Percentiles rank a stretch among this genome's conserved stretches.
Conservation (phyloP, 306 rosid species). For the Vicia faba region DNA sequence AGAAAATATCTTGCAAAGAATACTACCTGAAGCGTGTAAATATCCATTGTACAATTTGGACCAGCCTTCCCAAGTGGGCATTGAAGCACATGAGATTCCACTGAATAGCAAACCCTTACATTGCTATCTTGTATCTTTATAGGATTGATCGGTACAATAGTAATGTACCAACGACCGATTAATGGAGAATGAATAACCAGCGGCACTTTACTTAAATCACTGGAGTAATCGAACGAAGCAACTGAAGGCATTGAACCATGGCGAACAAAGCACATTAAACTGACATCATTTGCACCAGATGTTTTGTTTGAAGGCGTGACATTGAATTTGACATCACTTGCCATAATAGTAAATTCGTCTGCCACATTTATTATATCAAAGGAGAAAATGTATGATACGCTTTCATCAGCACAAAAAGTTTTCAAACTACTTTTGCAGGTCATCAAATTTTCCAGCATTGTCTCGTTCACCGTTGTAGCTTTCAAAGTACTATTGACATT, state of each 20-base stretch:
- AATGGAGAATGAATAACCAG: constrained; percentile 68
- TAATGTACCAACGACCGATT: constrained; percentile 78
- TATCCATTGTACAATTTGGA: constrained; percentile 68
- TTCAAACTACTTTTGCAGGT: constrained; percentile 61
- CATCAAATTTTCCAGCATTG: constrained; percentile 44
- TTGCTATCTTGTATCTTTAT: constrained; percentile 43
- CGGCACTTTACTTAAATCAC: constrained; percentile 57
- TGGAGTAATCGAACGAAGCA: constrained; percentile 63
- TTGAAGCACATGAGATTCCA: constrained; percentile 68
- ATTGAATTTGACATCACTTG: constrained; percentile 53
- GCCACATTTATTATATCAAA: constrained; percentile 67
- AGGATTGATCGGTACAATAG: constrained; percentile 52
- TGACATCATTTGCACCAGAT: constrained; percentile 46
- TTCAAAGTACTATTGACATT: constrained; percentile 41
- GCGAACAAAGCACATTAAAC: constrained; percentile 71
- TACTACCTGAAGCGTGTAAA: constrained; percentile 78
- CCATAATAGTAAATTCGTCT: constrained; percentile 65
- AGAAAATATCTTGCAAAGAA: constrained; percentile 36
- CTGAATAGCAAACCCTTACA: constrained; percentile 63
- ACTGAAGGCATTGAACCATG: constrained; percentile 85
- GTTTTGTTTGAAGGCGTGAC: constrained; percentile 41
- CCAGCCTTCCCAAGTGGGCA: constrained; percentile 86
- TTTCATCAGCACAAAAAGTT: constrained; percentile 61
- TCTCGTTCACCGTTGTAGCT: constrained; percentile 36
- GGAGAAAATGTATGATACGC: constrained; percentile 52